A percentile compares a stretch with the other conserved stretches of the same genome.
These are phyloP conservation scores for Lactarius hatsudake DNA, from an alignment of 768 basidiomycete species.

Conservation along the genomic window DNA sequence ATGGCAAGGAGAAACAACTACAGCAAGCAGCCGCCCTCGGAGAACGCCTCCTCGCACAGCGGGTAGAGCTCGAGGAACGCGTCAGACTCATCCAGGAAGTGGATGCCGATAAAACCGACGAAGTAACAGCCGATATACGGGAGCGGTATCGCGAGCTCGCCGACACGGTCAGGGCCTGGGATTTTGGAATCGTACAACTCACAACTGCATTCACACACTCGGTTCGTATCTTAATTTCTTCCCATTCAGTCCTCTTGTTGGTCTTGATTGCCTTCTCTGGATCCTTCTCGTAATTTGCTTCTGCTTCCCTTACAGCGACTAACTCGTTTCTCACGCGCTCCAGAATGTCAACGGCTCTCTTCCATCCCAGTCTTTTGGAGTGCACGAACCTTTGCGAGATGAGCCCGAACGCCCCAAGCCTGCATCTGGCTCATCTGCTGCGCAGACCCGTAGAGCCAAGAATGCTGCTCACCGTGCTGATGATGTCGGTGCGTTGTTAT, in stretches of 20 bases:
- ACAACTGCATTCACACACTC: slow-evolving; percentile 65
- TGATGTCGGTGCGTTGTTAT: slow-evolving; percentile 67
- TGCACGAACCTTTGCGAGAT: slow-evolving; percentile 53
- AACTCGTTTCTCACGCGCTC: slow-evolving; percentile 6
- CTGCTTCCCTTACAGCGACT: slow-evolving; percentile 20
- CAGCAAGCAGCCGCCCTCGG: slow-evolving; percentile 90
- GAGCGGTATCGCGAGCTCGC: slow-evolving; percentile 75
- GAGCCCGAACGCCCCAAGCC: slow-evolving; percentile 62
- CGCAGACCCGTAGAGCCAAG: slow-evolving; percentile 85
- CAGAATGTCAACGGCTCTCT: slow-evolving; percentile 35
- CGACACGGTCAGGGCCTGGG: slow-evolving; percentile 74
- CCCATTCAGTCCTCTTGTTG: slow-evolving; percentile 17
- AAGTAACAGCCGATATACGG: slow-evolving; percentile 63
- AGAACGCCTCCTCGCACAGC: slow-evolving; percentile 90
- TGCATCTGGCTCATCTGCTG: slow-evolving; percentile 65
- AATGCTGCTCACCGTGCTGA: slow-evolving; percentile 88
- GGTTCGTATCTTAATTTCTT: slow-evolving; percentile 41
- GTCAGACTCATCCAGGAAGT: slow-evolving; percentile 78
- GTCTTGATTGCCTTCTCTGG: slow-evolving; percentile 26
- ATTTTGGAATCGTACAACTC: slow-evolving; percentile 72
- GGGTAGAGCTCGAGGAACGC: slow-evolving; percentile 87
- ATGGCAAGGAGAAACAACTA: slow-evolving; percentile 89
- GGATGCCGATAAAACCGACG: slow-evolving; percentile 60
- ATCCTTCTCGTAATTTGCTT: slow-evolving; percentile 14
- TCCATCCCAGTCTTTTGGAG: slow-evolving; percentile 13